phyloP scores from a whole-genome alignment of 164 flowering plant species.

The Nelumbo lutea region DNA sequence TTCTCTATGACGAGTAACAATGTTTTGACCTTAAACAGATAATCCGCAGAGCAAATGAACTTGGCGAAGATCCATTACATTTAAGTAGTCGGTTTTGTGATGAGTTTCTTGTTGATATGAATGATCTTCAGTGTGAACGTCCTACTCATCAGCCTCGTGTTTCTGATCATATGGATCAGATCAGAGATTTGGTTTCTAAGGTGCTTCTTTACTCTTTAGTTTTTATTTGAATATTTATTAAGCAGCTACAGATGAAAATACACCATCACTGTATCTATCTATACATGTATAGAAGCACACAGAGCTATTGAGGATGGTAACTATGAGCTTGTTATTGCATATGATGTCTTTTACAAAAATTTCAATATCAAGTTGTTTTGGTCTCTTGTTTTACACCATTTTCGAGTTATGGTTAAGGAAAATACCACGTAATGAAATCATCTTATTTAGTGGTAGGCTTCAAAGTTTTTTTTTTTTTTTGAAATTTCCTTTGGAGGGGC shows the following conservation, averaged over 20 bases:
- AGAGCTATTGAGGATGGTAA: background rate
- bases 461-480: too few relatives aligned
- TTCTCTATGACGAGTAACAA: background rate
- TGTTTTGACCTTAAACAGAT: constrained; percentile 42
- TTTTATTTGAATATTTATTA: background rate
- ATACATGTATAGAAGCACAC: too few relatives aligned
- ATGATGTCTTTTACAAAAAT: background rate
- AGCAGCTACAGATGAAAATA: background rate
- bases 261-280: background rate
- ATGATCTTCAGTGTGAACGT: constrained; percentile 67
- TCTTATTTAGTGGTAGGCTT: background rate
- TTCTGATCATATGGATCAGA: constrained; percentile 74
- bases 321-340: background rate
- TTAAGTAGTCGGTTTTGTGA: constrained; percentile 66
- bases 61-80: constrained; percentile 57
- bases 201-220: constrained; percentile 21
- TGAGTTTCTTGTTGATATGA: constrained; percentile 77
- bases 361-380: background rate
- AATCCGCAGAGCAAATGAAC: constrained; percentile 75
- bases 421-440: too few relatives aligned
- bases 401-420: background rate
- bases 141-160: constrained; percentile 87
- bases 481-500: too few relatives aligned
- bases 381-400: too few relatives aligned
- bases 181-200: constrained; percentile 71